A percentile compares a stretch with the other conserved stretches of the same genome.
Evolutionary conservation across 306 rosid genomes (phyloP).

Genomic region (Gleditsia sinensis): DNA sequence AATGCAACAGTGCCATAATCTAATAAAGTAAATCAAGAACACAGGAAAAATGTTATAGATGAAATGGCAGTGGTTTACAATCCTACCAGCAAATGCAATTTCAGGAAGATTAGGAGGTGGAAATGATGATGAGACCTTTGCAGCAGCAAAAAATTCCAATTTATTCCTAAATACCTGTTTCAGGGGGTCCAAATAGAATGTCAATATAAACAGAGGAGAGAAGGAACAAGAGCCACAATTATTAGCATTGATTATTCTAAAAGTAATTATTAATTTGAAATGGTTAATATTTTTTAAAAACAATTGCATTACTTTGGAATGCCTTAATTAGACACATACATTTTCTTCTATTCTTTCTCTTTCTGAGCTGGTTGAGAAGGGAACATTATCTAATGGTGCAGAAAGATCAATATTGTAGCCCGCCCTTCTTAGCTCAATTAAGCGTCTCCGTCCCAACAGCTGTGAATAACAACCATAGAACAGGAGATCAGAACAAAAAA

Average conservation of each 20-base stretch:
- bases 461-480: slow-evolving; percentile 40
- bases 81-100: slow-evolving; percentile 95
- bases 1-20: background rate
- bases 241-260: background rate
- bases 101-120: slow-evolving; percentile 88
- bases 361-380: slow-evolving; percentile 64
- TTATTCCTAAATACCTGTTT: slow-evolving; percentile 75
- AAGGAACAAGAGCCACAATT: background rate
- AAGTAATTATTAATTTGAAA: background rate
- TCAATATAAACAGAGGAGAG: slow-evolving; percentile 4
- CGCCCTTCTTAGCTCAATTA: slow-evolving; percentile 79
- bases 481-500: slow-evolving; percentile 34
- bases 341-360: slow-evolving; percentile 82
- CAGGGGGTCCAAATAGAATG: slow-evolving; percentile 21
- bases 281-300: background rate
- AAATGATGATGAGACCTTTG: slow-evolving; percentile 89
- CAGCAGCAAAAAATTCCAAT: slow-evolving; percentile 91
- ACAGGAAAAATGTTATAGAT: slow-evolving; percentile 4
- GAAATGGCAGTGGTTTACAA: slow-evolving; percentile 19
- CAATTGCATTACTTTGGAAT: slow-evolving; percentile 1
- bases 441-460: slow-evolving; percentile 86
- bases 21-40: slow-evolving; percentile 10
- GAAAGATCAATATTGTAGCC: slow-evolving; percentile 92
- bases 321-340: slow-evolving; percentile 49
- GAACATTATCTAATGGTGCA: slow-evolving; percentile 87